These are phyloP conservation scores for Vachellia collinsii DNA, from an alignment of 306 rosid genomes.

Conservation along the genomic window DNA sequence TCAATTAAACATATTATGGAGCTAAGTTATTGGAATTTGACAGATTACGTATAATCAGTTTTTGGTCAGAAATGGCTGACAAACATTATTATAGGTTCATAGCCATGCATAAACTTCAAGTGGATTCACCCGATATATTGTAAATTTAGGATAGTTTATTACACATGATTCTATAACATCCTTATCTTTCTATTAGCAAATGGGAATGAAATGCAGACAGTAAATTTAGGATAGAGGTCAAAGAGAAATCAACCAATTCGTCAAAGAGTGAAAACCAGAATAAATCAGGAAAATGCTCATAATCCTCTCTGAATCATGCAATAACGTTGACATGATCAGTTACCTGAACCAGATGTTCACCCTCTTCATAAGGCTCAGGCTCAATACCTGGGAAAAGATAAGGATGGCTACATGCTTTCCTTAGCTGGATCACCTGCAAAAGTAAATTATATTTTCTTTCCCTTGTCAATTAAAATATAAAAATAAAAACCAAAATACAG, in stretches of 20 bases:
- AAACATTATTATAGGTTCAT: constrained; percentile 2
- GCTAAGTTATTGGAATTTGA: not conserved
- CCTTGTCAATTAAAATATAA: constrained; percentile 25
- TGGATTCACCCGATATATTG: not conserved
- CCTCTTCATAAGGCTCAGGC: constrained; percentile 98
- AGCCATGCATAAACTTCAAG: not conserved
- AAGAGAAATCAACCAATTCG: constrained; percentile 1
- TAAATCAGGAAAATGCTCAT: not conserved
- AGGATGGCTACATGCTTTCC: constrained; percentile 97
- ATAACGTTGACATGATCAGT: constrained; percentile 13
- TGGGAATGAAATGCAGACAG: constrained; percentile 11
- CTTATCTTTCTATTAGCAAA: not conserved
- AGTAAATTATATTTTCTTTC: constrained; percentile 31
- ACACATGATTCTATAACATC: not conserved
- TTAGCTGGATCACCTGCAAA: constrained; percentile 77
- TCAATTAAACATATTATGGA: not conserved
- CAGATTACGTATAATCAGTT: not conserved
- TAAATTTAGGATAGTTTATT: constrained; percentile 1
- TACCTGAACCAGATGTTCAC: constrained; percentile 96
- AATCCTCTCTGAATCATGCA: constrained; percentile 3
- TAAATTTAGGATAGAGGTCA: constrained; percentile 15
- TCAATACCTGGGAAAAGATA: constrained; percentile 95
- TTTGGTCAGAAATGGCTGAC: not conserved
- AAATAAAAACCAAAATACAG: constrained; percentile 15
- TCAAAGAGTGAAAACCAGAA: constrained; percentile 15